phyloP scores from a whole-genome alignment of 352 stramenopile species.

The Pythium insidiosum region DNA sequence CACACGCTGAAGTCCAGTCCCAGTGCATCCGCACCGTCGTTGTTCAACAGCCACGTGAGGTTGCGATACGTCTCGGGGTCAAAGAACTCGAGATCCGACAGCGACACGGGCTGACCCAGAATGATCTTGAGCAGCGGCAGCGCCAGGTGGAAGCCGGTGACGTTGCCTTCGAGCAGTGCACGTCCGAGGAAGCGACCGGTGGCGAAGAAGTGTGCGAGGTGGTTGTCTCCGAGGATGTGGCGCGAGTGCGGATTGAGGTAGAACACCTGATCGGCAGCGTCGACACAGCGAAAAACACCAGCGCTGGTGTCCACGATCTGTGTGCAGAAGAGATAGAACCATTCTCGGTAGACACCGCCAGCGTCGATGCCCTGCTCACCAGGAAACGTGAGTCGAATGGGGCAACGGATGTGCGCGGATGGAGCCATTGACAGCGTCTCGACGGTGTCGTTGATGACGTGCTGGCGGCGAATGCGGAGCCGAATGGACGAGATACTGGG shows the following conservation, averaged over 20 bases:
- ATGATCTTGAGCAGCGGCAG: constrained; percentile 73
- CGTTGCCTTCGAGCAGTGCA: constrained; percentile 57
- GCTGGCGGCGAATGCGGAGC: constrained; percentile 22
- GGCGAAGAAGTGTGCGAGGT: constrained; percentile 49
- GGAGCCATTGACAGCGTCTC: too few relatives aligned
- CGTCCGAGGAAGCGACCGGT: constrained; percentile 64
- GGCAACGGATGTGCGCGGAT: constrained; percentile 18
- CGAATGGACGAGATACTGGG: constrained; percentile 22
- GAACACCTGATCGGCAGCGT: constrained; percentile 15
- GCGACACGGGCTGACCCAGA: constrained; percentile 38
- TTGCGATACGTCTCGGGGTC: constrained; percentile 27
- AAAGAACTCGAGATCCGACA: constrained; percentile 32
- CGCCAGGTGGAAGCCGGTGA: constrained; percentile 36
- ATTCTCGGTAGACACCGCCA: constrained; percentile 72
- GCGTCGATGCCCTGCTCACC: constrained; percentile 74
- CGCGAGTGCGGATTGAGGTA: constrained; percentile 41
- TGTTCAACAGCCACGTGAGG: constrained; percentile 32
- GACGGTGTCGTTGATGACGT: constrained; percentile 29
- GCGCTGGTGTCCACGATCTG: constrained; percentile 33
- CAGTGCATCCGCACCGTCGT: constrained; percentile 2
- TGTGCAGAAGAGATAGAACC: constrained; percentile 50
- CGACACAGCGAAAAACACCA: constrained; percentile 36
- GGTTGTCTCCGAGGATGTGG: constrained; percentile 18
- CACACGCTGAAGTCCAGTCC: constrained; percentile 11
- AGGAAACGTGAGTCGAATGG: constrained; percentile 52